Evolutionary conservation across 352 stramenopile genomes (phyloP).

Genomic region (Globisporangium canariense): DNA sequence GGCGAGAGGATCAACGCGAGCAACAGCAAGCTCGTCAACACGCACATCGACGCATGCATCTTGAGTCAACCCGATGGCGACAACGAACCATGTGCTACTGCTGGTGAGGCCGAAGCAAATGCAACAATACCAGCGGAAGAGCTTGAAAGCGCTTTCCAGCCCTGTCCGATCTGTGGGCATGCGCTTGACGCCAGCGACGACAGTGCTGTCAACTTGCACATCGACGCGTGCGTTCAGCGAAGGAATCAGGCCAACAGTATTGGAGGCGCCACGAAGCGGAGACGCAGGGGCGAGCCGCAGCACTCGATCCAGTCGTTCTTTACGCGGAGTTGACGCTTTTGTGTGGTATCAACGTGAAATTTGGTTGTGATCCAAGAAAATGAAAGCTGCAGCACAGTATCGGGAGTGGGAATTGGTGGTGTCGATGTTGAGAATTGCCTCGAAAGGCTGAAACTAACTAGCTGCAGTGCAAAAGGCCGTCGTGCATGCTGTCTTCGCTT

Average conservation of each 20-base stretch:
- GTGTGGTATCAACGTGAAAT: too few relatives aligned
- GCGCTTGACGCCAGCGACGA: constrained; percentile 19
- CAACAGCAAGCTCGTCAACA: constrained; percentile 51
- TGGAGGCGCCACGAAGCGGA: constrained; percentile 3
- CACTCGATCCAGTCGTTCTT: constrained; percentile 24
- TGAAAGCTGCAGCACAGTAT: too few relatives aligned
- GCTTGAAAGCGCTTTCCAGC: neutral
- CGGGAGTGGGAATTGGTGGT: too few relatives aligned
- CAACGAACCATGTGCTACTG: neutral
- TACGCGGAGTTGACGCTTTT: neutral
- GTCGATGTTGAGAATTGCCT: too few relatives aligned
- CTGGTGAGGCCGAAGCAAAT: neutral
- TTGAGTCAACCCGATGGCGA: neutral
- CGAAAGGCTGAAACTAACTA: neutral
- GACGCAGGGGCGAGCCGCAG: constrained; percentile 5
- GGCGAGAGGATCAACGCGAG: constrained; percentile 38
- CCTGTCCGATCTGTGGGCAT: constrained; percentile 23
- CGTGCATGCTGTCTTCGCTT: too few relatives aligned
- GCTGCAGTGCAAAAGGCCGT: too few relatives aligned
- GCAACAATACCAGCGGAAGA: neutral
- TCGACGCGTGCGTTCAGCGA: constrained; percentile 22
- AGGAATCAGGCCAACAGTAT: neutral
- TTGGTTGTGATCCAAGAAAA: too few relatives aligned
- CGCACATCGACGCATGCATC: constrained; percentile 59
- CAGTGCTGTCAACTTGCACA: constrained; percentile 21